A percentile compares a stretch with the other conserved stretches of the same genome.
These are phyloP conservation scores for Pleurotus sapidus DNA, from an alignment of 768 basidiomycete species.

Conservation along the genomic window DNA sequence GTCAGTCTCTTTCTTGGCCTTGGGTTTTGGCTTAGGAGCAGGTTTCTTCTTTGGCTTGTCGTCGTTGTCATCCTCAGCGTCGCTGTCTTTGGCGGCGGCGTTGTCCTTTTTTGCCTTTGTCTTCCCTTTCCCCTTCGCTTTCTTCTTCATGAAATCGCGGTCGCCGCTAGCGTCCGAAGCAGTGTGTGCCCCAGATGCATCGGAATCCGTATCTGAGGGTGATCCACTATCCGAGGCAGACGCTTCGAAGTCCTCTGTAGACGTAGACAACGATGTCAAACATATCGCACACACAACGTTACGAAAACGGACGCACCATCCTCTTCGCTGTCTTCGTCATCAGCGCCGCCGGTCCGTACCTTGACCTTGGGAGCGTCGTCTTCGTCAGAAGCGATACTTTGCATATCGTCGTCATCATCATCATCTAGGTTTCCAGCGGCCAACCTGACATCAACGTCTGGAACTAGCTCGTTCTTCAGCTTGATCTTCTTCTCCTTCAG, in stretches of 20 bases:
- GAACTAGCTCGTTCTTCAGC: conserved; percentile 94
- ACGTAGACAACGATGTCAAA: background rate
- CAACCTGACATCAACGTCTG: conserved; percentile 78
- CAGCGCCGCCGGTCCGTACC: conserved; percentile 53
- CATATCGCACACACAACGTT: background rate
- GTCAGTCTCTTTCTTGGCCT: conserved; percentile 40
- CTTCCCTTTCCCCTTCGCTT: conserved; percentile 36
- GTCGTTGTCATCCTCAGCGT: conserved; percentile 33
- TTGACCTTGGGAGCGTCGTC: conserved; percentile 57
- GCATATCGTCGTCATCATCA: conserved; percentile 82
- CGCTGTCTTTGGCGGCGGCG: conserved; percentile 45
- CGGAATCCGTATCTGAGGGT: conserved; percentile 73
- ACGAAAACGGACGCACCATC: conserved; percentile 43
- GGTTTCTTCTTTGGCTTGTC: conserved; percentile 34
- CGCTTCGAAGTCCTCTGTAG: conserved; percentile 75
- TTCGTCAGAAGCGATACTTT: conserved; percentile 73
- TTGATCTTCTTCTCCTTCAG: conserved; percentile 88
- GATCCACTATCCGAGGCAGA: conserved; percentile 88
- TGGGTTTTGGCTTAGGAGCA: conserved; percentile 35
- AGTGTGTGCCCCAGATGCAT: conserved; percentile 65
- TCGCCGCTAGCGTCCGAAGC: conserved; percentile 87
- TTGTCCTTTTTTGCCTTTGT: conserved; percentile 16
- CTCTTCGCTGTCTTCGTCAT: conserved; percentile 71
- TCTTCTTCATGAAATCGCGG: conserved; percentile 52
- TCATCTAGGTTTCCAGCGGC: conserved; percentile 62